Evolutionary conservation across 2,329 filamentous ascomycete species (phyloP).

Genomic region (Salinomyces thailandicus): DNA sequence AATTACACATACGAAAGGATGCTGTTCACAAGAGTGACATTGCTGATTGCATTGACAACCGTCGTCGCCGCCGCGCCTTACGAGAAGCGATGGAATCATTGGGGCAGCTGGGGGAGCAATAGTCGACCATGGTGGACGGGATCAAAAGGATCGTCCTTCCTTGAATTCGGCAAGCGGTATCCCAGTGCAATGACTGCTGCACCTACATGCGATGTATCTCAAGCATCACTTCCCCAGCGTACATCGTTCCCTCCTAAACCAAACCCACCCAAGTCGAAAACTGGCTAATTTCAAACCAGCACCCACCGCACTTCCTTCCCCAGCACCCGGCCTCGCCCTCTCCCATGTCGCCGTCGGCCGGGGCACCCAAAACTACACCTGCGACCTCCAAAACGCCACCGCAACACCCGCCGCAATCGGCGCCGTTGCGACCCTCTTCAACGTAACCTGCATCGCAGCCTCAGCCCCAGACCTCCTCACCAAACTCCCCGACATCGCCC

Average conservation of each 20-base stretch:
- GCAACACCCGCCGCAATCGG: conserved; percentile 56
- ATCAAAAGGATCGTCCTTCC: conserved; percentile 7
- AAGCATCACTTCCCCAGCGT: conserved; percentile 15
- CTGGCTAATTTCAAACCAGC: no score
- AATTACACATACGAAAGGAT: conserved; percentile 9
- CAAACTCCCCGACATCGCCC: conserved; percentile 54
- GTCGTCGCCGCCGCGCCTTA: conserved; percentile 13
- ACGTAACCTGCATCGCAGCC: conserved; percentile 69
- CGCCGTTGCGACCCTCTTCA: conserved; percentile 76
- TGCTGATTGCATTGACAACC: conserved; percentile 12
- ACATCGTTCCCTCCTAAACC: conserved; percentile 4
- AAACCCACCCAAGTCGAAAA: neutral
- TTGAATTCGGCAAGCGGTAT: conserved; percentile 12
- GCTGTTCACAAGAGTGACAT: conserved; percentile 16
- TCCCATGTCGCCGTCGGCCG: conserved; percentile 76
- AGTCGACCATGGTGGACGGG: conserved; percentile 8
- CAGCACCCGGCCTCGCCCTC: conserved; percentile 50
- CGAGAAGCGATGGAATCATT: conserved; percentile 12
- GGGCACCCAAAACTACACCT: conserved; percentile 92
- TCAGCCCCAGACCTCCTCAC: conserved; percentile 56
- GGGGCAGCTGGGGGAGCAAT: neutral
- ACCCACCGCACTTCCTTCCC: conserved; percentile 46
- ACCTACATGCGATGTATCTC: conserved; percentile 13
- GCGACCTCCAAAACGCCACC: conserved; percentile 46
- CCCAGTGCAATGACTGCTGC: conserved; percentile 7